A percentile compares a stretch with the other conserved stretches of the same genome.
These are phyloP conservation scores for Pseudocercospora fuligena DNA, from an alignment of 2,329 filamentous ascomycete genomes.

Conservation along the genomic window DNA sequence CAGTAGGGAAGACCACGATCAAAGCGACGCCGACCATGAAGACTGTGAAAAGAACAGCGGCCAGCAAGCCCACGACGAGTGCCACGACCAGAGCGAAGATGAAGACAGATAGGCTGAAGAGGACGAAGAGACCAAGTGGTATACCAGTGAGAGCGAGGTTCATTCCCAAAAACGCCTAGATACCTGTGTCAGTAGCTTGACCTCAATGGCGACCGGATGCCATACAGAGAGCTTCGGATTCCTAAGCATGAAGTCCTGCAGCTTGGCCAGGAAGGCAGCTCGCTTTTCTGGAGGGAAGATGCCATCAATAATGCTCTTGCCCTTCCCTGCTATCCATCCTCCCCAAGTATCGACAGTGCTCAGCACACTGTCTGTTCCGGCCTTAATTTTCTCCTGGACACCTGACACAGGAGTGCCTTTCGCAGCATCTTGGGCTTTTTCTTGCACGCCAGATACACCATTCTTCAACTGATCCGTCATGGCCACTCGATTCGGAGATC, in stretches of 20 bases:
- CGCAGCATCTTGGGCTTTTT: constrained; percentile 28
- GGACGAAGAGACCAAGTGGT: constrained; percentile 70
- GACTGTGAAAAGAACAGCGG: constrained; percentile 64
- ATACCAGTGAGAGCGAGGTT: constrained; percentile 69
- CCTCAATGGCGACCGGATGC: constrained; percentile 33
- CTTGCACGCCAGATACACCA: constrained; percentile 23
- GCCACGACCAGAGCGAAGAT: constrained; percentile 67
- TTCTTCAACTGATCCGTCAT: constrained; percentile 36
- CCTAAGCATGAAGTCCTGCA: constrained; percentile 61
- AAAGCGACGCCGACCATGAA: constrained; percentile 71
- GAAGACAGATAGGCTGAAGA: constrained; percentile 67
- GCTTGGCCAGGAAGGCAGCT: constrained; percentile 59
- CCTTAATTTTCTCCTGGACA: constrained; percentile 34
- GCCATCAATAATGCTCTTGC: constrained; percentile 51
- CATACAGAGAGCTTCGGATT: constrained; percentile 72
- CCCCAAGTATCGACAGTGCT: constrained; percentile 37
- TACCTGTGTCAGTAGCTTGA: constrained; percentile 18
- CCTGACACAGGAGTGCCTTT: constrained; percentile 29
- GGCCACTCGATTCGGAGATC: constrained; percentile 21
- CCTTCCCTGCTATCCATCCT: constrained; percentile 35
- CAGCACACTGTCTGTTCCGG: constrained; percentile 35
- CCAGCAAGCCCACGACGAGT: constrained; percentile 57
- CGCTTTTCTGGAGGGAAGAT: constrained; percentile 66
- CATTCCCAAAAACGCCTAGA: constrained; percentile 68
- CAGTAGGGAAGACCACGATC: constrained; percentile 68